Percentiles rank a stretch among this genome's conserved stretches.
phyloP scores from a whole-genome alignment of 2,329 filamentous ascomycete genomes.

The Hymenoscyphus infarciens region DNA sequence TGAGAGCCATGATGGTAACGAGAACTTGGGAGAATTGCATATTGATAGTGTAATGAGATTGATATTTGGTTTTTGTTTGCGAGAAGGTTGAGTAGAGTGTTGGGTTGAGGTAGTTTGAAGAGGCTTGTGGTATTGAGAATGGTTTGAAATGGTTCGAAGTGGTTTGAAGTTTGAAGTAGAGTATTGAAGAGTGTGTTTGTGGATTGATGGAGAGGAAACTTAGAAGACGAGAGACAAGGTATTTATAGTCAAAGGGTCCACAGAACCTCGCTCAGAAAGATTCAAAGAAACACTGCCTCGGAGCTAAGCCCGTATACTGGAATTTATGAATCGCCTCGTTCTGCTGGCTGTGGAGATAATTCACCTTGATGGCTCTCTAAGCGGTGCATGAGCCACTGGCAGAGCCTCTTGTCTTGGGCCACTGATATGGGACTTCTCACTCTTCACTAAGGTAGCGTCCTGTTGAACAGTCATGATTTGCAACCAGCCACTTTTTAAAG shows the following conservation, averaged over 20 bases:
- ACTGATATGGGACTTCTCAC: not conserved
- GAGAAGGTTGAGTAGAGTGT: not conserved
- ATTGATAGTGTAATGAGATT: not conserved
- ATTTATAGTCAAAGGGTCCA: not conserved
- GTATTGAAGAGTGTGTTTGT: not conserved
- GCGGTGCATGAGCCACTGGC: not conserved
- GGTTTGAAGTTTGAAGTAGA: not conserved
- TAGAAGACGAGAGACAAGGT: not conserved
- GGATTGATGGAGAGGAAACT: not conserved
- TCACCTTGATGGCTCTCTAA: not conserved
- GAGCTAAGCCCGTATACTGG: not conserved
- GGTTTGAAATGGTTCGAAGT: not conserved
- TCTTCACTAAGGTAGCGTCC: not conserved
- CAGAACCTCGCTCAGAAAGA: not conserved
- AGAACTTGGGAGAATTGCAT: not conserved
- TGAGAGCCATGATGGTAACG: not conserved
- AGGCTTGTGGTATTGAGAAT: not conserved
- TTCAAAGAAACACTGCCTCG: not conserved
- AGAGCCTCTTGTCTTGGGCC: not conserved
- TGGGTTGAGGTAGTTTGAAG: not conserved
- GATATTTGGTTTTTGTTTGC: not conserved
- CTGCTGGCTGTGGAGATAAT: not conserved
- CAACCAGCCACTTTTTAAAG: too few species aligned
- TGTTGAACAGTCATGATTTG: too few species aligned
- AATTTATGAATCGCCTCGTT: not conserved